Base-by-base conservation (phyloP, 208 protist species). In the Crithidia mellificae region DNA sequence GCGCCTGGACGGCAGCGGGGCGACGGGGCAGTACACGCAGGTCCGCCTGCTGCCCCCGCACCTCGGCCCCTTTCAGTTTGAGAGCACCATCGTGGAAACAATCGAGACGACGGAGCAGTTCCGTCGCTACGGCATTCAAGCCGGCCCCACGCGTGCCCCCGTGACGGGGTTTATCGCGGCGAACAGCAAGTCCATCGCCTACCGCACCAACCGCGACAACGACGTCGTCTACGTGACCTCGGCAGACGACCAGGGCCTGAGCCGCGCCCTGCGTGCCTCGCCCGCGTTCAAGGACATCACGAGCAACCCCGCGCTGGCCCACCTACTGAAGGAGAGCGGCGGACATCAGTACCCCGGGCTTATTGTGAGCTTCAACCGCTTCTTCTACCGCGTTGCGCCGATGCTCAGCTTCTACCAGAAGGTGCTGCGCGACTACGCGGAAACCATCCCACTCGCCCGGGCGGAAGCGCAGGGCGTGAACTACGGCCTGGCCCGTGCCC, bases 361-460 rank as follows among this genome's bases (percentile, higher is more conserved):
- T 46, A 77, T 92, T 27, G 72, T 74, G 8, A 74, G 73, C 57
- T 93, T 95, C 74, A 92, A 95, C 56, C 85, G 86, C 49, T 92
- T 83, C 72, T 85, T 91, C 62, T 84, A 88, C 64, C 83, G 90
- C 30, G 80, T 85, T 6, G 75, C 86, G 59, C 90, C 90, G 50
- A 88, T 93, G 85, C 80, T 95, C 17, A 76, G 58, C 63, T 84
- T 88, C 71, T 95, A 87, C 73, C 56, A 83, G 52, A 72, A 67
- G 2, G 46, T 91, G 17, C 50, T 92, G 38, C 53, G 72, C 43
- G 50, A 86, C 22, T 92, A 90, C 77, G 52, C 56, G 36, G 53
- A 56, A 50, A 65, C 56, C 29, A 69, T 77, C 20, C 79, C 74
- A 4, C 53, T 77, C 15, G 65, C 74, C n/a, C 73, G 66, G 30